A percentile compares a stretch with the other conserved stretches of the same genome.
These are phyloP conservation scores for Oryza brachyantha DNA, from an alignment of 176 grass and related monocot species.

Conservation along the genomic window DNA sequence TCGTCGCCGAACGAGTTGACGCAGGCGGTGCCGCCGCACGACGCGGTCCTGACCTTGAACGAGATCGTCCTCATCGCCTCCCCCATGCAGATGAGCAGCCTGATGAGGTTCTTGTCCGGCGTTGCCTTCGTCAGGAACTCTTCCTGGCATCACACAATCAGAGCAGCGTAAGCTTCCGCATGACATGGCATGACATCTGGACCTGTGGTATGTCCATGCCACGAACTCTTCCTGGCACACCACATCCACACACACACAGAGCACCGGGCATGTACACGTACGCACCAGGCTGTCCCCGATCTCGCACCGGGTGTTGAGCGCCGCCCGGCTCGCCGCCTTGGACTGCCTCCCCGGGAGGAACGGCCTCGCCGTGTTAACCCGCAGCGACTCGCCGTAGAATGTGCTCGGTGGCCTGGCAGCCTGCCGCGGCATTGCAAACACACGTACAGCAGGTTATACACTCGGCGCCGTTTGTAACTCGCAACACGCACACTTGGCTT, in stretches of 20 bases:
- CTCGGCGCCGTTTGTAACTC: not conserved
- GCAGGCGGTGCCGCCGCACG: conserved; percentile 84
- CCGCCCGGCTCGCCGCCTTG: conserved; percentile 41
- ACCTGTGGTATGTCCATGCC: too few species aligned
- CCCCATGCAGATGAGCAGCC: conserved; percentile 89
- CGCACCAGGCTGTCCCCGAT: conserved; percentile 82
- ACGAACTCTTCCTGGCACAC: too few species aligned
- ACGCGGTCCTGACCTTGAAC: conserved; percentile 91
- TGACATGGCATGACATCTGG: not conserved
- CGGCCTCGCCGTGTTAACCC: conserved; percentile 40
- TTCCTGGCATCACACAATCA: conserved; percentile 33
- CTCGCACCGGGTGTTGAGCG: conserved; percentile 66
- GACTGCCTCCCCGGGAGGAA: conserved; percentile 29
- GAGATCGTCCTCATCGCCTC: conserved; percentile 94
- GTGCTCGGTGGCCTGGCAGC: conserved; percentile 41
- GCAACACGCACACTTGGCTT: not conserved
- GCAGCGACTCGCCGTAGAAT: conserved; percentile 66
- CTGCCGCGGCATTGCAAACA: not conserved
- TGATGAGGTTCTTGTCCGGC: conserved; percentile 85
- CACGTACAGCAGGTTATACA: too few species aligned
- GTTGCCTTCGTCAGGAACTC: conserved; percentile 93
- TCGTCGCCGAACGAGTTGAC: conserved; percentile 95
- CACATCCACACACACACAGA: too few species aligned
- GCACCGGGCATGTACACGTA: not conserved
- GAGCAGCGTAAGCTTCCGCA: not conserved